Conservation (phyloP, 164 flowering plant genomes). For the Stephania yunnanensis region DNA sequence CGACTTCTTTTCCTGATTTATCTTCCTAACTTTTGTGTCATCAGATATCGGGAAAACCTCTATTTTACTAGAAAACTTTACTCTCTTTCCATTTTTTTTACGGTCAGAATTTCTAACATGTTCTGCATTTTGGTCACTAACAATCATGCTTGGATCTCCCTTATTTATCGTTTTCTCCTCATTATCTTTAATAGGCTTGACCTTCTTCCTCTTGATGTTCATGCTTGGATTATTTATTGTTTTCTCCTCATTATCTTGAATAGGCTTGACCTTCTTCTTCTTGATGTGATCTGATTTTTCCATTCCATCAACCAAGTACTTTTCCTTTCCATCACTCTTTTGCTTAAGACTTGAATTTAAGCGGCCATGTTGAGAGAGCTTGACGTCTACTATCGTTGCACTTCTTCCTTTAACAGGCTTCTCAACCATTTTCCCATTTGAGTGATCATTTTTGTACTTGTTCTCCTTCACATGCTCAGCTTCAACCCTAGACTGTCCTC, state of each 20-base stretch:
- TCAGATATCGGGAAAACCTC: constrained; percentile 35
- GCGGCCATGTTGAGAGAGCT: not conserved
- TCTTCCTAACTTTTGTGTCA: not conserved
- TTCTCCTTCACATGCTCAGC: not conserved
- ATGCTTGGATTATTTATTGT: too few relatives aligned
- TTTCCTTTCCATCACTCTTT: not conserved
- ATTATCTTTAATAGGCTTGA: constrained; percentile 4
- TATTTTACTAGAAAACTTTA: constrained; percentile 29
- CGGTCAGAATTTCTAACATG: constrained; percentile 10
- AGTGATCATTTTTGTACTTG: not conserved
- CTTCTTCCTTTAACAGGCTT: not conserved
- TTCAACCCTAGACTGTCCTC: not conserved
- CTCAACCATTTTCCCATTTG: not conserved
- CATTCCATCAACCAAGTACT: not conserved
- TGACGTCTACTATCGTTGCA: not conserved
- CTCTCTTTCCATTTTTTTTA: constrained; percentile 23
- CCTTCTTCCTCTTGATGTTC: constrained; percentile 12
- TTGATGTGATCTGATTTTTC: not conserved
- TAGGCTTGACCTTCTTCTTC: too few relatives aligned
- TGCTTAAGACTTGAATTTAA: not conserved
- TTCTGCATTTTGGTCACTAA: constrained; percentile 1
- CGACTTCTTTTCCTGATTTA: constrained; percentile 12
- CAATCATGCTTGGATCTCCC: not conserved
- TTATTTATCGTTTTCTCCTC: constrained; percentile 2
- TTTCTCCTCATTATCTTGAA: too few relatives aligned